Percentiles rank a stretch among this genome's conserved stretches.
Evolutionary conservation across 257 asterid genomes (phyloP).

Genomic region (Rehmannia glutinosa): DNA sequence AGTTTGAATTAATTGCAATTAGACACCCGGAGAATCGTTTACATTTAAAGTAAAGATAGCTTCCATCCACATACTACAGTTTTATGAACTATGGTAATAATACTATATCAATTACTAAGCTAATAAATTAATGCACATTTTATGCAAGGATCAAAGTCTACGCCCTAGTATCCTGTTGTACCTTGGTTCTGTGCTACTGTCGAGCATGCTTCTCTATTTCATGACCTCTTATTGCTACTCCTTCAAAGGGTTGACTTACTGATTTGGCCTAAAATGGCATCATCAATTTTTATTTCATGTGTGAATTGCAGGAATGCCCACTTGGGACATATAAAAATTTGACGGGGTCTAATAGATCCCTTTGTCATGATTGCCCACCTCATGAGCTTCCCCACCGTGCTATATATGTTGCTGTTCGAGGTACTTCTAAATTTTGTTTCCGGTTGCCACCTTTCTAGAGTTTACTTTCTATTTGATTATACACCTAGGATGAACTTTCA

Average conservation of each 20-base stretch:
- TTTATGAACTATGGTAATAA: neutral
- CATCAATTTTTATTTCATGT: conserved; percentile 19
- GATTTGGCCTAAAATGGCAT: neutral
- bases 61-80: neutral
- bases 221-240: conserved; percentile 5
- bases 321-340: conserved; percentile 78
- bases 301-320: conserved; percentile 76
- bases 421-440: conserved; percentile 33
- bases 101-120: neutral
- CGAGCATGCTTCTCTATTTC: conserved; percentile 2
- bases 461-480: conserved; percentile 2
- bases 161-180: conserved; percentile 1
- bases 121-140: neutral
- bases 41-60: neutral
- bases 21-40: neutral
- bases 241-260: neutral
- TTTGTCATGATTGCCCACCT: conserved; percentile 64
- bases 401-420: conserved; percentile 56
- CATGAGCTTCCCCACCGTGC: conserved; percentile 80
- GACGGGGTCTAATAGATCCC: conserved; percentile 62
- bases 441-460: conserved; percentile 3
- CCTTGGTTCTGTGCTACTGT: neutral
- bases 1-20: neutral
- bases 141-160: neutral
- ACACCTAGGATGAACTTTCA: neutral